phyloP scores from a whole-genome alignment of 2,329 filamentous ascomycete species.

The Beauveria varroae region DNA sequence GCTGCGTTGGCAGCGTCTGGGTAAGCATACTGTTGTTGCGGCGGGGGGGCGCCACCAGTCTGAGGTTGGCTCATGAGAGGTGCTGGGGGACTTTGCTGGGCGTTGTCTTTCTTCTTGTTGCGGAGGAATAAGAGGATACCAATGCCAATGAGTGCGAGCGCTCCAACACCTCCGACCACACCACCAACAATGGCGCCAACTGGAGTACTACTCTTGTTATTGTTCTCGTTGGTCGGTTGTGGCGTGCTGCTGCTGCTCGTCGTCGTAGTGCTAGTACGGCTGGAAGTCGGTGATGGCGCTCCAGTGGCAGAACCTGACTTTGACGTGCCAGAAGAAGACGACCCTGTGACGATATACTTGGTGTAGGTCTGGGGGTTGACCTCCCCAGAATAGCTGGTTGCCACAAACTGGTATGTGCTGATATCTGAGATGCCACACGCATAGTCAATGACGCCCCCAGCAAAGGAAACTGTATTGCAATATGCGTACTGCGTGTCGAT shows the following conservation, averaged over 20 bases:
- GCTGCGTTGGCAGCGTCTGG: neutral
- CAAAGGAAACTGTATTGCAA: constrained; percentile 39
- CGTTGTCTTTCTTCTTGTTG: constrained; percentile 18
- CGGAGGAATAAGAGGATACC: constrained; percentile 26
- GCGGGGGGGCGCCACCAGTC: neutral
- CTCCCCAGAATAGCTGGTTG: constrained; percentile 35
- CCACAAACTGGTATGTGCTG: constrained; percentile 27
- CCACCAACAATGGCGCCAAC: constrained; percentile 31
- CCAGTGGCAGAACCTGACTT: neutral
- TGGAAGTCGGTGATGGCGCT: neutral
- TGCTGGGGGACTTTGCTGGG: constrained; percentile 4
- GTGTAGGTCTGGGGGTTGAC: constrained; percentile 22
- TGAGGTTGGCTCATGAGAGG: constrained; percentile 11
- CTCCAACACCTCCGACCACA: constrained; percentile 29
- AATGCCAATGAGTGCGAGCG: constrained; percentile 22
- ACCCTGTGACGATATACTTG: constrained; percentile 16
- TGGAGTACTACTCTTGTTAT: constrained; percentile 16
- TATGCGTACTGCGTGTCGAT: constrained; percentile 27
- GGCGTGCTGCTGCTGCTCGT: constrained; percentile 7
- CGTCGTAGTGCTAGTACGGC: neutral
- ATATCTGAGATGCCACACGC: constrained; percentile 31
- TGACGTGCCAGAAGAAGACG: neutral
- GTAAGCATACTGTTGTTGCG: constrained; percentile 2
- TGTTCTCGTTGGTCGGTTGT: neutral
- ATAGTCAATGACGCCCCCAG: constrained; percentile 34